Conservation (phyloP, 2,329 filamentous ascomycete species). For the Stemphylium vesicarium region DNA sequence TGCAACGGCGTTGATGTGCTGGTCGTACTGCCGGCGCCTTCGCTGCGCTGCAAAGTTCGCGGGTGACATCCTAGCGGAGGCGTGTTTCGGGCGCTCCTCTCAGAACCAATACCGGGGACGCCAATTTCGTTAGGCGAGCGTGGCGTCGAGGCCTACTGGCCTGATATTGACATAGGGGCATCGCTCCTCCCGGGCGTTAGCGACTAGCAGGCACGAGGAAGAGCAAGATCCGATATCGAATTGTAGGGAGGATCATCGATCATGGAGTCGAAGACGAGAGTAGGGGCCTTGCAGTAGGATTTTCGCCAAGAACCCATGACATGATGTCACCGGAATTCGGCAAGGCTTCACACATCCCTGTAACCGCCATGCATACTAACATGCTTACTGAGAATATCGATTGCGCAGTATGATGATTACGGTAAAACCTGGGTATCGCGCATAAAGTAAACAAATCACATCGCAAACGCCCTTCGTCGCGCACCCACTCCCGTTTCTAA, state of each 20-base stretch:
- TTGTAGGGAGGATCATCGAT: neutral
- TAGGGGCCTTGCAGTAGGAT: neutral
- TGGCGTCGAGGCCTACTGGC: neutral
- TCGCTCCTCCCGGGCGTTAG: neutral
- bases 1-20: neutral
- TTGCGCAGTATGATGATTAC: neutral
- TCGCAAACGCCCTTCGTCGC: neutral
- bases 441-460: neutral
- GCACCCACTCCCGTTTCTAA: too few species aligned
- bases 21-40: neutral
- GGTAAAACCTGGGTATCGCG: conserved; percentile 1
- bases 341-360: neutral
- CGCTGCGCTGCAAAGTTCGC: neutral
- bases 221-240: neutral
- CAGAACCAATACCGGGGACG: conserved; percentile 3
- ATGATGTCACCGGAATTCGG: neutral
- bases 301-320: neutral
- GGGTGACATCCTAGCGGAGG: neutral
- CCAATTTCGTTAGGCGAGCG: neutral
- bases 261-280: neutral
- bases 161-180: neutral
- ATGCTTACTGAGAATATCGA: neutral
- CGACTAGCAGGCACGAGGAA: neutral
- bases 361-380: neutral
- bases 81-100: conserved; percentile 9